Evolutionary conservation across 2,329 filamentous ascomycete species (phyloP).

Genomic region (Colletotrichum cereale): DNA sequence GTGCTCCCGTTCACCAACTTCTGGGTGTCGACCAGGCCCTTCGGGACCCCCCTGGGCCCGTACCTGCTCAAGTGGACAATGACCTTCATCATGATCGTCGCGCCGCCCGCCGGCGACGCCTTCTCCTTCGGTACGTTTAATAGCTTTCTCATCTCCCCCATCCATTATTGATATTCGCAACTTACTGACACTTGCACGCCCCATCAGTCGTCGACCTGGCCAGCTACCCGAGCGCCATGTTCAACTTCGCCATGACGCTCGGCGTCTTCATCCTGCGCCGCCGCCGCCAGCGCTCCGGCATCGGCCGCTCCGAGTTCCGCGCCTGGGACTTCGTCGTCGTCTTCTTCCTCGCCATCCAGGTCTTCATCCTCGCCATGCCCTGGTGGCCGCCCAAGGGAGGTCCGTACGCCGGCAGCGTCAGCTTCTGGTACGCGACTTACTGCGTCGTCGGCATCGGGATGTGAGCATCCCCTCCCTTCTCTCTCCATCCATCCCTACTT

Average conservation of each 20-base stretch:
- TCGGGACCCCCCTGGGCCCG: conserved; percentile 72
- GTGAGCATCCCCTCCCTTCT: conserved; percentile 54
- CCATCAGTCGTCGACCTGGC: conserved; percentile 67
- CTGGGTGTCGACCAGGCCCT: conserved; percentile 73
- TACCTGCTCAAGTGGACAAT: conserved; percentile 69
- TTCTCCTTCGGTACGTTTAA: conserved; percentile 69
- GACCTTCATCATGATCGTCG: conserved; percentile 71
- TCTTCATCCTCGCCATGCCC: conserved; percentile 76
- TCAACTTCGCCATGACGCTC: conserved; percentile 66
- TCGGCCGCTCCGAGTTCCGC: conserved; percentile 64
- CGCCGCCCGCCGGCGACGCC: conserved; percentile 72
- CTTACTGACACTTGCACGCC: not conserved
- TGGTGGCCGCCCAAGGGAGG: conserved; percentile 77
- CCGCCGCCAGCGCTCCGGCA: conserved; percentile 63
- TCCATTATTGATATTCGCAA: not conserved
- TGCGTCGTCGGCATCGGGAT: conserved; percentile 73
- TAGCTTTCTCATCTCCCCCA: conserved; percentile 44
- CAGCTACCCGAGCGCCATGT: conserved; percentile 70
- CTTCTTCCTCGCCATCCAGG: conserved; percentile 70
- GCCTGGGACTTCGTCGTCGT: conserved; percentile 70
- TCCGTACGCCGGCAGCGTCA: conserved; percentile 71
- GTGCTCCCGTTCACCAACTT: conserved; percentile 70
- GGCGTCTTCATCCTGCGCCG: conserved; percentile 70
- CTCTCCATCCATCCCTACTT: not conserved
- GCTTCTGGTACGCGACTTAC: conserved; percentile 82